Evolutionary conservation across 805 yeast genomes (phyloP).

Genomic region (Kuraishia hungarica): DNA sequence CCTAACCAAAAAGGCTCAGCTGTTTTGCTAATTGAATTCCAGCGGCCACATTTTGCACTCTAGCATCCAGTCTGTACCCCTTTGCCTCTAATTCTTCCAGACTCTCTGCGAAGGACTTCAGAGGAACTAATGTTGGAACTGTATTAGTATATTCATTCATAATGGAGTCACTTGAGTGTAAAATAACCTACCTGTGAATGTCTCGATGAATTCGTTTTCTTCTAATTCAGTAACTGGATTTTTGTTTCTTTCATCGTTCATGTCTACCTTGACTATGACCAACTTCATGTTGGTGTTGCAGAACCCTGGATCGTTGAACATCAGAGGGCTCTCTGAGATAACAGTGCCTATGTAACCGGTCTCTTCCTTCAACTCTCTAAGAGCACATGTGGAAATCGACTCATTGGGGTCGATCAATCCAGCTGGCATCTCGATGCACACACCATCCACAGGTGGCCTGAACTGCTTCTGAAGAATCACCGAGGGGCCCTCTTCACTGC

Average conservation of each 20-base stretch:
- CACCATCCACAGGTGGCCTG: slow-evolving; percentile 86
- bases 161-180: neutral
- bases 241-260: slow-evolving; percentile 52
- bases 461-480: slow-evolving; percentile 78
- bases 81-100: slow-evolving; percentile 43
- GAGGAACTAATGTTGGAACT: slow-evolving; percentile 35
- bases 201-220: slow-evolving; percentile 87
- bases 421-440: slow-evolving; percentile 92
- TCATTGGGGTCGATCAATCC: slow-evolving; percentile 88
- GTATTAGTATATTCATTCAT: slow-evolving; percentile 4
- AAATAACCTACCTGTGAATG: slow-evolving; percentile 37
- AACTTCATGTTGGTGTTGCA: slow-evolving; percentile 82
- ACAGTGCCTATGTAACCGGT: slow-evolving; percentile 83
- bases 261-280: slow-evolving; percentile 72
- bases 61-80: slow-evolving; percentile 79
- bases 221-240: slow-evolving; percentile 73
- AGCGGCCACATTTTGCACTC: slow-evolving; percentile 78
- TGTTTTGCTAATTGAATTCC: slow-evolving; percentile 55
- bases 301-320: slow-evolving; percentile 56
- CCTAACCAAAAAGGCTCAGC: neutral
- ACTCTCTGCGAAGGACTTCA: slow-evolving; percentile 45
- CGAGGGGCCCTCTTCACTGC: slow-evolving; percentile 25
- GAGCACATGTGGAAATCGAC: slow-evolving; percentile 68
- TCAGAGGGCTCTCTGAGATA: slow-evolving; percentile 13
- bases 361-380: slow-evolving; percentile 83